Evolutionary conservation across 495 filamentous ascomycete genomes (phyloP).

Genomic region (Aspergillus ostianus): DNA sequence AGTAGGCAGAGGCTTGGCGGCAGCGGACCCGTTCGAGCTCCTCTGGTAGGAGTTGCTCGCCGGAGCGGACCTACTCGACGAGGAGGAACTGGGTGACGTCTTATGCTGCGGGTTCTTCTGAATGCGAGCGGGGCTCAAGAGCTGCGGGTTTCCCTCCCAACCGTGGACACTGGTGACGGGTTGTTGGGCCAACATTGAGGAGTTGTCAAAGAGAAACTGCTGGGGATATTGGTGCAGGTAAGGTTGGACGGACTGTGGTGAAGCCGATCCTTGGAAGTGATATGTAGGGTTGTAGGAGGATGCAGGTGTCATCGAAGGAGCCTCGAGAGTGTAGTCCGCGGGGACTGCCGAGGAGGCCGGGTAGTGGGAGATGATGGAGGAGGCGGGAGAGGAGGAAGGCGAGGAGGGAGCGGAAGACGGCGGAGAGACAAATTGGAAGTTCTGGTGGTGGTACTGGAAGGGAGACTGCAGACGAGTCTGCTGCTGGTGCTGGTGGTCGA

Average conservation of each 20-base stretch:
- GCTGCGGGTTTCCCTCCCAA: slow-evolving; percentile 43
- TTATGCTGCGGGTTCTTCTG: slow-evolving; percentile 38
- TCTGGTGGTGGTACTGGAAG: slow-evolving; percentile 33
- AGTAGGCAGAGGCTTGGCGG: slow-evolving; percentile 48
- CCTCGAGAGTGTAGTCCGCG: slow-evolving; percentile 34
- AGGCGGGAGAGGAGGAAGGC: slow-evolving; percentile 38
- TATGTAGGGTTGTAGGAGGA: slow-evolving; percentile 46
- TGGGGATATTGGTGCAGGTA: slow-evolving; percentile 25
- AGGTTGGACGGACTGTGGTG: slow-evolving; percentile 26
- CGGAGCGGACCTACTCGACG: slow-evolving; percentile 34
- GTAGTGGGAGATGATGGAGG: slow-evolving; percentile 35
- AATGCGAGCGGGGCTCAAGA: slow-evolving; percentile 39
- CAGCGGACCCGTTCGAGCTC: slow-evolving; percentile 26
- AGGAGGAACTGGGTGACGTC: slow-evolving; percentile 31
- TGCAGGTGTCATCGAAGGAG: slow-evolving; percentile 48
- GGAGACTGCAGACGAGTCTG: slow-evolving; percentile 35
- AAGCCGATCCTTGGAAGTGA: slow-evolving; percentile 34
- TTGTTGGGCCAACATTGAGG: slow-evolving; percentile 46
- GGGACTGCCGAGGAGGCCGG: slow-evolving; percentile 27
- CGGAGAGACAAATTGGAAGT: slow-evolving; percentile 38
- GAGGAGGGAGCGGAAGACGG: slow-evolving; percentile 43
- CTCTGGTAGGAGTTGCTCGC: slow-evolving; percentile 32
- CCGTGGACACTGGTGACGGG: slow-evolving; percentile 37
- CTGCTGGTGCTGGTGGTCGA: slow-evolving; percentile 21
- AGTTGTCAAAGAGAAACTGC: slow-evolving; percentile 34